These are phyloP conservation scores for Penicillium capsulatum DNA, from an alignment of 2,329 filamentous ascomycete species.

Conservation along the genomic window DNA sequence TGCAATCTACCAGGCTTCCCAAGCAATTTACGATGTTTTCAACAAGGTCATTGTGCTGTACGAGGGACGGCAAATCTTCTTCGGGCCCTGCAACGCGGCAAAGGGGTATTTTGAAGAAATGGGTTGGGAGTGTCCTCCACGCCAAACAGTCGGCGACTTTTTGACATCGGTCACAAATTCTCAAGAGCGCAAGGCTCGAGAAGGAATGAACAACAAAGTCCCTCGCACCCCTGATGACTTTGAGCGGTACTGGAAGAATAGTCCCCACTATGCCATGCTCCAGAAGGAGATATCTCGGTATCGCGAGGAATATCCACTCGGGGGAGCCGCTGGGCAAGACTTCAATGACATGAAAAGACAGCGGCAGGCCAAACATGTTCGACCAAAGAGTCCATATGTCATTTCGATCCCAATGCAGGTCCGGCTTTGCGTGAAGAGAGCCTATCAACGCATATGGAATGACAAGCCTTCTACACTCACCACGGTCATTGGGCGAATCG, in stretches of 20 bases:
- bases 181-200: constrained; percentile 51
- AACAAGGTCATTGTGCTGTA: constrained; percentile 73
- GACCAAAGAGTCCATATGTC: constrained; percentile 60
- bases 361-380: constrained; percentile 37
- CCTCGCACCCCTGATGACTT: constrained; percentile 68
- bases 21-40: constrained; percentile 58
- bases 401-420: constrained; percentile 74
- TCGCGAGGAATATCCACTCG: constrained; percentile 30
- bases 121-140: constrained; percentile 63
- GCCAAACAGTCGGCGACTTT: constrained; percentile 67
- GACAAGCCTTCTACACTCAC: constrained; percentile 72
- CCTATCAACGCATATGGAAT: constrained; percentile 68
- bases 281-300: constrained; percentile 35
- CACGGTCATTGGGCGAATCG: constrained; percentile 61
- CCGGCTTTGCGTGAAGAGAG: constrained; percentile 74
- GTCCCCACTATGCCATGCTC: constrained; percentile 29
- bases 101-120: constrained; percentile 63
- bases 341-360: constrained; percentile 32
- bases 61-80: constrained; percentile 74
- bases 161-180: constrained; percentile 66
- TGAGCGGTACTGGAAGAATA: constrained; percentile 48
- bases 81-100: constrained; percentile 58
- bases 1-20: constrained; percentile 55
- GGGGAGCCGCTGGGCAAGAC: constrained; percentile 28
- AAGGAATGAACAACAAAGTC: constrained; percentile 58